Conservation (phyloP, 306 rosid genomes). For the Trifolium subterraneum region DNA sequence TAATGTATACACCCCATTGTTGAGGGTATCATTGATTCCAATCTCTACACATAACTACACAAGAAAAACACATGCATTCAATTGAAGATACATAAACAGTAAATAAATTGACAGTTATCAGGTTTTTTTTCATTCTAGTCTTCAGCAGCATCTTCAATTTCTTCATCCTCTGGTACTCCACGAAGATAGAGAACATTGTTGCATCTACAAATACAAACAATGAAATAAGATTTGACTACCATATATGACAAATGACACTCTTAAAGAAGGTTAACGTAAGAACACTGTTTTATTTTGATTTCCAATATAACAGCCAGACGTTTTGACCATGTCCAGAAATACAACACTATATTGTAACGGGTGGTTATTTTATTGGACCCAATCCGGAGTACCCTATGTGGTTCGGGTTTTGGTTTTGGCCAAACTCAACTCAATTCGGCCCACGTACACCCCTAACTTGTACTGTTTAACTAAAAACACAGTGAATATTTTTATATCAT, state of each 20-base stretch:
- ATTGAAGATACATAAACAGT: constrained; percentile 23
- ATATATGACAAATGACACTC: background rate
- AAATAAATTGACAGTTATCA: constrained; percentile 7
- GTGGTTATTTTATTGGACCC: too few species aligned
- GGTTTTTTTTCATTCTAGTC: constrained; percentile 55
- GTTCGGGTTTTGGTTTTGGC: too few species aligned
- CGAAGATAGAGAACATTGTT: constrained; percentile 97
- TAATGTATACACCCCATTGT: constrained; percentile 1
- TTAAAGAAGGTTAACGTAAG: background rate
- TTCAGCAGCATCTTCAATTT: constrained; percentile 84
- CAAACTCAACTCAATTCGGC: too few species aligned
- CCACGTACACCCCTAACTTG: too few species aligned
- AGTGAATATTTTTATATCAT: background rate
- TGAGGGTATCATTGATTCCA: constrained; percentile 23
- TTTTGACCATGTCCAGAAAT: background rate
- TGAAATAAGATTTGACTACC: background rate
- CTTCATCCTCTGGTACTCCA: constrained; percentile 96
- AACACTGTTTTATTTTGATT: background rate
- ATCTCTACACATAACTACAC: constrained; percentile 45
- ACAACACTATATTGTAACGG: background rate
- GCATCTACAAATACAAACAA: constrained; percentile 61
- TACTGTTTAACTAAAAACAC: background rate
- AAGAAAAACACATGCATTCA: constrained; percentile 3
- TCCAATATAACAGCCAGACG: background rate
- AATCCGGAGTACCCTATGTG: too few species aligned